Base-by-base conservation (phyloP, 257 asterid species). In the Scutellaria galericulata region DNA sequence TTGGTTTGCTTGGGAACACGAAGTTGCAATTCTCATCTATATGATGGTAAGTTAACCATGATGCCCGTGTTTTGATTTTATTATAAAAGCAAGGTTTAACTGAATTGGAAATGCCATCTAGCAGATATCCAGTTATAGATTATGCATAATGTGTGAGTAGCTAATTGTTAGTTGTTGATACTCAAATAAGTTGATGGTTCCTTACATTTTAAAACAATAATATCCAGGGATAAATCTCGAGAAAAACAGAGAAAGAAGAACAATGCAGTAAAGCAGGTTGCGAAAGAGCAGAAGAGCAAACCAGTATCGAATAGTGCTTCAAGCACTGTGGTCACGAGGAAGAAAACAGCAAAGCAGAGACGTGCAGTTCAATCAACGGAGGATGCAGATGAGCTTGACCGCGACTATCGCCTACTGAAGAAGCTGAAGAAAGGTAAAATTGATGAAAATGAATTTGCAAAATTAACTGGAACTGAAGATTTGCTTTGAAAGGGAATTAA, bases 221-320 rank as follows among this genome's bases (percentile, higher is more conserved):
- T 40, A 48, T 78, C 64, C 86, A 92, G 99, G 89, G 98, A 95
- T 73, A 92, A 92, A 63, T 86, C 91, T 31, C 84, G 94, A 40
- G 96, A 92, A 76, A 95, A 88, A 76, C 98, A 95, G 73, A 82
- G 99, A 73, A 95, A 85, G 92, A 90, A 90, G 70, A 92, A 88
- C 74, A 75, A 90, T 63, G 81, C 53, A 81, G 86, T 66, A 2
- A 95, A 76, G 66, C 83, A 81, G 66, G 94, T 83, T 15, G 89
- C 89, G 18, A 86, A 86, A 70, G 85, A 83, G 75, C 74, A 79
- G 75, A 86, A 84, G 76, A 74, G 66, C 27, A 90, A 82, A 83
- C 73, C 77, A 51, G 68, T 57, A 10, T 11, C 82, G 15, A 84
- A 79, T 9, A 74, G 83, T 73, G 68, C 84, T 73, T 72, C 81